These are phyloP conservation scores for Cutaneotrichosporon cutaneum DNA, from an alignment of 1,284 basidiomycete species.

Conservation along the genomic window DNA sequence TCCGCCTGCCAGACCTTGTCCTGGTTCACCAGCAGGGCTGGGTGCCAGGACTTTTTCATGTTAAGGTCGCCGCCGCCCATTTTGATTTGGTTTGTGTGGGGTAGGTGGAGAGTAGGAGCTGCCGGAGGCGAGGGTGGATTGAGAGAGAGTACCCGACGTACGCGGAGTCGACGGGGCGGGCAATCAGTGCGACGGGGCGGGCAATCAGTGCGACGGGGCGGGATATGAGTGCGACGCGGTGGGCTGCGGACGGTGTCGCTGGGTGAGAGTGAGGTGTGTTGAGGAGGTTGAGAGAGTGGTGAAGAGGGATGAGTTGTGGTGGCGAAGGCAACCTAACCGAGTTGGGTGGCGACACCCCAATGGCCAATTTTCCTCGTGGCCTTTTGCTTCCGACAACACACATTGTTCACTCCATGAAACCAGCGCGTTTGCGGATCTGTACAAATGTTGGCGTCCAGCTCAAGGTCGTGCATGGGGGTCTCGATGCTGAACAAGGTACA, in stretches of 20 bases:
- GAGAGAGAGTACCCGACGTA: not conserved
- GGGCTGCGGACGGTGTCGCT: not conserved
- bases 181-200: not conserved
- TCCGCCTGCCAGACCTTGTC: slow-evolving; percentile 99
- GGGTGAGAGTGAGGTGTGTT: not conserved
- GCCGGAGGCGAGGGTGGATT: not conserved
- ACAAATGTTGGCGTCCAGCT: not conserved
- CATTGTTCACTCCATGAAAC: not conserved
- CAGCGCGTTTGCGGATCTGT: not conserved
- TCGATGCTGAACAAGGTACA: not conserved
- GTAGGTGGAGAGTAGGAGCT: not conserved
- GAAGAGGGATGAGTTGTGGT: not conserved
- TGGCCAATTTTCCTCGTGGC: slow-evolving; percentile 2
- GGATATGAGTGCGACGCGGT: not conserved
- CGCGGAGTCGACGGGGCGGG: not conserved
- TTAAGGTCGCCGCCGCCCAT: slow-evolving; percentile 79
- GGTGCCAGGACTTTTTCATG: slow-evolving; percentile 93
- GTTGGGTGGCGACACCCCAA: not conserved
- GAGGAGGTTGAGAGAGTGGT: not conserved
- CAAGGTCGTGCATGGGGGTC: not conserved
- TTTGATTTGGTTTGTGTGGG: slow-evolving; percentile 54
- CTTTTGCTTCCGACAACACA: not conserved
- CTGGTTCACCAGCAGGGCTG: slow-evolving; percentile 96
- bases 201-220: not conserved
- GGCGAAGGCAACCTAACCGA: not conserved